Evolutionary conservation across 225 moss, liverwort and hornwort genomes (phyloP), one percentile per base, ranked within the genome.

Genomic region (Anthoceros angustus): DNA sequence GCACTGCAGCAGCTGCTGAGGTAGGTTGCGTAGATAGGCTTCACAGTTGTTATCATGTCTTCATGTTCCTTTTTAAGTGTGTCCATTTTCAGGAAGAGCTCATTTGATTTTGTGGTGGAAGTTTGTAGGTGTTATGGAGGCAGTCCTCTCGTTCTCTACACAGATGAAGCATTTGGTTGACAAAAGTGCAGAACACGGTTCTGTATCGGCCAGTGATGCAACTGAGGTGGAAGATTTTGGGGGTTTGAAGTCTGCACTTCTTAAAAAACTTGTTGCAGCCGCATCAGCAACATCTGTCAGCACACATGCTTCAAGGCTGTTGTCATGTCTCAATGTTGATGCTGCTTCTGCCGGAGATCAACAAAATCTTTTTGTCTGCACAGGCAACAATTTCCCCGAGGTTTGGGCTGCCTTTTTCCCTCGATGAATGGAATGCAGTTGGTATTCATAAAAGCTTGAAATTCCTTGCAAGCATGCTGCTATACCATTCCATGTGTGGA

Each of bases 61-160:
- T 66, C 42, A 60, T 26, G 55, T 55, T 15, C 7, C n/a, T 11
- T 16, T 6, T 46, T 6, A 1, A 20, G 55, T 18, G 23, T 20
- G 55, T 18, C 5, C 14, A 18, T 18, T 48, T 48, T 18, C 18
- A 32, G 32, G 4, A 32, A 32, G 66, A 12, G 42, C 9, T 25
- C 2, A 45, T 24, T 25, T 14, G 24, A 4, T 64, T 70, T 62
- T 65, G 38, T 72, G 69, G 40, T 25, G 80, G 79, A 85, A 98
- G 98, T 98, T 98, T 84, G 98, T 98, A 74, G 81, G 82, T 23
- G 92, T 92, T 61, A 80, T 92, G 15, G 82, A 98, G 80, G 82
- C 86, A 25, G 84, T 98, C 5, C 62, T 92, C 39, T 81, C 71
- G 69, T 82, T 88, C 76, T 83, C 92, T 63, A 83, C 80, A 70